Base-by-base conservation (phyloP, 129 eudicot species). In the Flaveria trinervia region DNA sequence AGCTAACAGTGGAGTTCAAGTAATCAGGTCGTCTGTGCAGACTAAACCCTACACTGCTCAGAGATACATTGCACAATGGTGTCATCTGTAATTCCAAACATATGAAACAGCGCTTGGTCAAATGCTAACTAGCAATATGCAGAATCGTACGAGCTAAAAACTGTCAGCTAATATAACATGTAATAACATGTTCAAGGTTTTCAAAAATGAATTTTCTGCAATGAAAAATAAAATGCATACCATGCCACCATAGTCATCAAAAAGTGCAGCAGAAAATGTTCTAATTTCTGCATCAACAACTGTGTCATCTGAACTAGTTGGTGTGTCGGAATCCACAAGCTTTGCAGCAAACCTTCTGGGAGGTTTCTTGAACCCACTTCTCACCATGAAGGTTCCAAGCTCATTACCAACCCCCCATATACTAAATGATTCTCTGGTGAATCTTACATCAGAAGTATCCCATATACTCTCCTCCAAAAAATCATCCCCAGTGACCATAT, bases 171-270 rank as follows among this genome's bases (percentile, higher is more conserved):
- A 17, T 16, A 68, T n/a, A 33, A 25, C 12, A 62, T 18, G 61
- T 44, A 10, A 26, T 23, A 69, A 26, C 61, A 52, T 69, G 60
- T 77, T 45, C 44, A 57, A 61, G 17, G 43, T 23, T 56, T 46
- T 78, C 67, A 64, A 33, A 25, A 41, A 41, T 30, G 25, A 36
- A 68, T 11, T 52, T 41, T 9, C n/a, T 74, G 71, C 12, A 55
- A 71, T 57, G 39, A 79, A 64, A 82, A 26, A 18, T 23, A 82
- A 23, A 64, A 17, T 15, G 13, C 86, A 67, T 85, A 95, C 99
- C 97, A 95, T 76, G 85, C 99, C 99, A 48, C 99, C 96, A 81
- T 89, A 95, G 82, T 95, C 99, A 48, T 95, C 99, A 85, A 95
- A 95, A 74, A 92, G 96, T 51, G 96, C 96, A 14, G 85, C 97